Evolutionary conservation across 768 basidiomycete species (phyloP).

Genomic region (Trichaptum fuscoviolaceum): DNA sequence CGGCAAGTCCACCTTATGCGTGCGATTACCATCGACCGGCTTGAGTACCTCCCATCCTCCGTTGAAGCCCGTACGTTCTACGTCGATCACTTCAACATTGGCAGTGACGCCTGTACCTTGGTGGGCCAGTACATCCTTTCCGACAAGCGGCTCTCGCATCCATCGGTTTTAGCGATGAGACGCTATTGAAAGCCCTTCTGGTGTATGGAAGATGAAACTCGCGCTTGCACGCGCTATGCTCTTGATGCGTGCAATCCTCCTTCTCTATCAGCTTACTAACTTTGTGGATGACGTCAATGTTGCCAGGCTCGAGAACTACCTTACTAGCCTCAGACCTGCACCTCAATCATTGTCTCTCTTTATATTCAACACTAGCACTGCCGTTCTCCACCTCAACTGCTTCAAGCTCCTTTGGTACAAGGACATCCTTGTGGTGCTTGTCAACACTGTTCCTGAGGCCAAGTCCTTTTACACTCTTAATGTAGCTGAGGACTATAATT

Average conservation of each 20-base stretch:
- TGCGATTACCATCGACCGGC: constrained; percentile 90
- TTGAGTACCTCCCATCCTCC: constrained; percentile 97
- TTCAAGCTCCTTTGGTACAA: constrained; percentile 96
- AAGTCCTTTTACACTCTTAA: constrained; percentile 97
- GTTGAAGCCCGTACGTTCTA: constrained; percentile 98
- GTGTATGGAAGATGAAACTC: constrained; percentile 99
- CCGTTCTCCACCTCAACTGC: constrained; percentile 95
- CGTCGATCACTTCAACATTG: constrained; percentile 98
- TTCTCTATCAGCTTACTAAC: constrained; percentile 96
- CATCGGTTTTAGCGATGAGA: constrained; percentile 87
- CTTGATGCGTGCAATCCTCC: constrained; percentile 95
- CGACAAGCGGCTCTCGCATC: constrained; percentile 88
- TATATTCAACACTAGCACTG: constrained; percentile 97
- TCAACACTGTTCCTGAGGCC: constrained; percentile 92
- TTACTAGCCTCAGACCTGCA: constrained; percentile 84
- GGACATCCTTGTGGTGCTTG: constrained; percentile 93
- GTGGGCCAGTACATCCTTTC: constrained; percentile 82
- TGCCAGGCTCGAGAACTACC: constrained; percentile 95
- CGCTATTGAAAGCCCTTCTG: constrained; percentile 88
- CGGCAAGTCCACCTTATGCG: constrained; percentile 96
- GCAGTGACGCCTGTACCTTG: constrained; percentile 86
- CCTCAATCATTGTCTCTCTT: constrained; percentile 98
- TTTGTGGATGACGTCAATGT: constrained; percentile 97
- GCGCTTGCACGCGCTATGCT: constrained; percentile 95
- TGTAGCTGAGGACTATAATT: constrained; percentile 94